Conservation (phyloP, 805 yeast species). For the Candida vartiovaarae region DNA sequence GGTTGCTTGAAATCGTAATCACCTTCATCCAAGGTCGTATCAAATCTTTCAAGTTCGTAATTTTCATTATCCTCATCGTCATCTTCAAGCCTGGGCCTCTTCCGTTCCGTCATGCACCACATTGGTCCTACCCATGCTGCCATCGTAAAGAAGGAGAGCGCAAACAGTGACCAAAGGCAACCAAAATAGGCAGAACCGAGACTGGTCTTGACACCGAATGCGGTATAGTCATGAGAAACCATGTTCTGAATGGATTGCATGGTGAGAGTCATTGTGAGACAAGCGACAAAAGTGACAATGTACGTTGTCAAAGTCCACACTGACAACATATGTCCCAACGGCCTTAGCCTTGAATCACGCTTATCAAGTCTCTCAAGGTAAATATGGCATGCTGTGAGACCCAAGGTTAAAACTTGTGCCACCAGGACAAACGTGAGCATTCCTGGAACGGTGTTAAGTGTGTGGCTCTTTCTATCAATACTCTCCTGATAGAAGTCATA, state of each 20-base stretch:
- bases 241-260: constrained; percentile 18
- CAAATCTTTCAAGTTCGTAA: not conserved
- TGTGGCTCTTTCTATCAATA: constrained; percentile 12
- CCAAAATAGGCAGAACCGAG: constrained; percentile 37
- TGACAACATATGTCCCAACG: constrained; percentile 32
- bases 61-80: constrained; percentile 5
- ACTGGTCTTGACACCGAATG: constrained; percentile 39
- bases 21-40: not conserved
- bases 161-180: constrained; percentile 33
- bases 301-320: constrained; percentile 29
- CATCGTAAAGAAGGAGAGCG: constrained; percentile 13
- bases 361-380: not conserved
- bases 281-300: constrained; percentile 26
- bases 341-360: not conserved
- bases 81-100: constrained; percentile 21
- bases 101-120: constrained; percentile 43
- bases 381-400: constrained; percentile 27
- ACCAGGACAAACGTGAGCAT: constrained; percentile 25
- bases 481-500: constrained; percentile 22
- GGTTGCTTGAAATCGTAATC: not conserved
- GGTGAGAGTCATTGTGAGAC: constrained; percentile 24
- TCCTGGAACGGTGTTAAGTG: constrained; percentile 25
- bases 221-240: constrained; percentile 27
- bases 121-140: constrained; percentile 34
- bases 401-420: constrained; percentile 25